Base-by-base conservation (phyloP, 2,329 filamentous ascomycete species). In the Cordyceps tenuipes region DNA sequence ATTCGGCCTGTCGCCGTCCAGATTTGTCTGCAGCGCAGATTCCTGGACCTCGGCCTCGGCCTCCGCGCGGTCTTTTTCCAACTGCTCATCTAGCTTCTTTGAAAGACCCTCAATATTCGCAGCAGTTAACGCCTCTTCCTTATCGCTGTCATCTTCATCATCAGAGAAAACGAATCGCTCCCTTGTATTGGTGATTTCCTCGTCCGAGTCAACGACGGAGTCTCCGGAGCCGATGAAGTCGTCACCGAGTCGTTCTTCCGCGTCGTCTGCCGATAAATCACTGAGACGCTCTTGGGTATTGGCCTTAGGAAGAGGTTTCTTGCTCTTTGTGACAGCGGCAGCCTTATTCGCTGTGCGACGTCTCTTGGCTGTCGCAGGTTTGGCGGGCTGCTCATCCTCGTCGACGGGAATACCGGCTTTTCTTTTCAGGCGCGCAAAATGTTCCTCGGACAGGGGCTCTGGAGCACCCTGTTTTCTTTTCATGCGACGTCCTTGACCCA, bases 21-120 rank as follows among this genome's bases (percentile, higher is more conserved):
- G 96, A 76, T 99, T 99, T 58, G 93, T 97, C 76, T 96, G 91
- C 72, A 97, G 73, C 9, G 90, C 89, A 49, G 84, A 86, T 65
- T 97, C 90, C 70, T 91, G 85, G 70, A 97, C 76, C 72, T 99
- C 94, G 39, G 87, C 88, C 66, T 92, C 85, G 26, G 90, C 91
- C 63, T 92, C 90, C 26, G 86, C 91, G 19, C 87, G 90, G 64
- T 96, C 90, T 62, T 88, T 82, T 49, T 89, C 88, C 69, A 83
- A 79, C 70, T 94, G 79, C 68, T 83, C 79, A 71, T 99, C 93
- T 61, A 99, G 76, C 72, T 91, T 93, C 67, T 86, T 82, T 59
- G 93, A 92, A 60, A 99, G 78, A 61, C 94, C 94, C 68, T 88
- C 94, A 64, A 99, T 97, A 73, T 99, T 99, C 63, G 94, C 94